Conservation (phyloP, 2,329 filamentous ascomycete genomes). For the Emydomyces testavorans region DNA sequence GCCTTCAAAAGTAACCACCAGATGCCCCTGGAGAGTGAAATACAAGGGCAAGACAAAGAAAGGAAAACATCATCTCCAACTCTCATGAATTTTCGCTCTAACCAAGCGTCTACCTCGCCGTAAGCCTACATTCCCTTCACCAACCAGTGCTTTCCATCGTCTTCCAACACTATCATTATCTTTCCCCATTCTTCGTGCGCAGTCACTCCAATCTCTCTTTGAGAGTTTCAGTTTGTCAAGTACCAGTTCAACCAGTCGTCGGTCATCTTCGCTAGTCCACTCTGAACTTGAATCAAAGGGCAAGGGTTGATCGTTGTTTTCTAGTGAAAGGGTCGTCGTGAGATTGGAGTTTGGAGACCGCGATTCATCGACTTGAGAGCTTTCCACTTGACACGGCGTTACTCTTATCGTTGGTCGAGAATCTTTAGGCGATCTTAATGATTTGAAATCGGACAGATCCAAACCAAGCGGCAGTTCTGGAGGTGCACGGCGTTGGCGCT, state of each 20-base stretch:
- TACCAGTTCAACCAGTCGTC: slow-evolving; percentile 34
- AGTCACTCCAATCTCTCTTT: slow-evolving; percentile 37
- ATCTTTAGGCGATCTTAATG: slow-evolving; percentile 23
- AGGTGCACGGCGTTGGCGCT: slow-evolving; percentile 34
- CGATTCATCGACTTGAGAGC: background rate
- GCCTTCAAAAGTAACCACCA: slow-evolving; percentile 13
- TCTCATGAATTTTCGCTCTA: slow-evolving; percentile 21
- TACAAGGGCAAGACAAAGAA: background rate
- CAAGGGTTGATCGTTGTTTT: slow-evolving; percentile 12
- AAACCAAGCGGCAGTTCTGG: slow-evolving; percentile 37
- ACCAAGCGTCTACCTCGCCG: slow-evolving; percentile 25
- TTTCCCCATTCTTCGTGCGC: slow-evolving; percentile 33
- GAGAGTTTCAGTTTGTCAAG: slow-evolving; percentile 36
- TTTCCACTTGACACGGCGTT: background rate
- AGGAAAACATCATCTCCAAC: slow-evolving; percentile 17
- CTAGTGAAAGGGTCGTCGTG: slow-evolving; percentile 21
- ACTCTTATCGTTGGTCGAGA: background rate
- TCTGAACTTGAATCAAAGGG: slow-evolving; percentile 11
- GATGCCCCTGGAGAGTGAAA: background rate
- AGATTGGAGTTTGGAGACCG: slow-evolving; percentile 23
- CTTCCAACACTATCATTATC: slow-evolving; percentile 32
- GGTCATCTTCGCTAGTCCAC: slow-evolving; percentile 35
- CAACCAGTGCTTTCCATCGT: slow-evolving; percentile 34
- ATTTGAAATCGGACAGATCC: slow-evolving; percentile 34
- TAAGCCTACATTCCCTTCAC: slow-evolving; percentile 35